Evolutionary conservation across 306 rosid species (phyloP).

Genomic region (Prunus mume): DNA sequence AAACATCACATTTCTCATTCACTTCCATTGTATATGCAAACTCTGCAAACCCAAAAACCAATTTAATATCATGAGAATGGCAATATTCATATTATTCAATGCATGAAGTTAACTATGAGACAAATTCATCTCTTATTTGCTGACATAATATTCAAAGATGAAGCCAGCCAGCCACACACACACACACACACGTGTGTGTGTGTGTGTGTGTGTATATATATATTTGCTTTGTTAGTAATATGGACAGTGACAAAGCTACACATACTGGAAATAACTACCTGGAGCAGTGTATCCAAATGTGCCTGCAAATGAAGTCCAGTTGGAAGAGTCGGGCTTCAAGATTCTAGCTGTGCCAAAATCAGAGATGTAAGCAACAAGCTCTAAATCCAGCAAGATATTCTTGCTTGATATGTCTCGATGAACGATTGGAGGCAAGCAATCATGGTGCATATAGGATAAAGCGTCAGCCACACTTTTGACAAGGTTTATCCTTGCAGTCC

Average conservation of each 20-base stretch:
- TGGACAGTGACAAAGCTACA: background rate
- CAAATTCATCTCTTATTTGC: too few species aligned
- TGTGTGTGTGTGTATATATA: rapidly evolving
- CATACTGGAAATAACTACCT: background rate
- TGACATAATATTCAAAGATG: too few species aligned
- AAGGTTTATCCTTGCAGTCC: constrained; percentile 14
- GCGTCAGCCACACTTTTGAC: constrained; percentile 13
- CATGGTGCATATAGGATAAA: constrained; percentile 15
- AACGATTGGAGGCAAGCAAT: constrained; percentile 21
- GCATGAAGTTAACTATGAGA: background rate
- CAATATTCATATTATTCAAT: background rate
- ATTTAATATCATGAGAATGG: too few species aligned
- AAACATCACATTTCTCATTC: constrained; percentile 23
- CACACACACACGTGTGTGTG: too few species aligned
- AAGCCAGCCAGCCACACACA: too few species aligned
- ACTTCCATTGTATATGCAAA: constrained; percentile 21
- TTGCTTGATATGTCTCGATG: constrained; percentile 29
- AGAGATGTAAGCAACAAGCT: background rate
- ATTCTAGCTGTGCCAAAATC: constrained; percentile 20
- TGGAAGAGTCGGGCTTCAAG: constrained; percentile 1
- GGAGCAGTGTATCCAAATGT: constrained; percentile 29
- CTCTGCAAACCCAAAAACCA: constrained; percentile 3
- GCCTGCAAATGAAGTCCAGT: constrained; percentile 16
- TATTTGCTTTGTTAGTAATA: background rate
- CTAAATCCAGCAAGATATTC: constrained; percentile 17